Evolutionary conservation across 352 stramenopile genomes (phyloP), one percentile per base, ranked within the genome.

Genomic region (Pythium brachiatum): DNA sequence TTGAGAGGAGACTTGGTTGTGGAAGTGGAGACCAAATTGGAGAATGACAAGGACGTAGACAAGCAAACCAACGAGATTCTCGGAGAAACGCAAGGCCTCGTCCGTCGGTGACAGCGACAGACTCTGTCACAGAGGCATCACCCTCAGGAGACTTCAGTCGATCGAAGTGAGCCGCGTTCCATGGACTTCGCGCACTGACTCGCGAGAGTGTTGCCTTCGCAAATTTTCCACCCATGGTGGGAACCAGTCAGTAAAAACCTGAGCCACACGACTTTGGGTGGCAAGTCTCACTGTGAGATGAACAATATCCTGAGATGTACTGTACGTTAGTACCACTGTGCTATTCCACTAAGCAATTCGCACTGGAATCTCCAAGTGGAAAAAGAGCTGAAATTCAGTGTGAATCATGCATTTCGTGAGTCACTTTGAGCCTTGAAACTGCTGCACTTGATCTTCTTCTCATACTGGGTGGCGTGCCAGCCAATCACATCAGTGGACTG

Each of bases 1-100:
- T 27, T 47, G 31, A 56, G 32, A 44, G 56, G 56, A 50, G 44
- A 62, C n/a, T 48, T 48, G 41, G 53, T 52, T 26, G 46, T 52
- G 25, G 53, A 59, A 32, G 53, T 43, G 25, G 38, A 39, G 53
- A 60, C 32, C 15, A 60, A 60, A 60, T 60, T 60, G 23, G 38
- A 38, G 53, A 60, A 52, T 60, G 53, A 47, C n/a, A 15, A 26
- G 26, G 18, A 48, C 41, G 13, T 3, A 26, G 7, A 48, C 41
- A 48, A 48, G n/a, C 3, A 26, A 20, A n/a, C 18, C 8, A 15
- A 48, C 13, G 41, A 48, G 21, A 48, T 20, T 27, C 41, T 26
- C 41, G 2, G n/a, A 48, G 41, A 48, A 18, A n/a, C 34, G 34
- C 34, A 13, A 18, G 34, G 13, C 5, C 29, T 34, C 13, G 8